phyloP scores from a whole-genome alignment of 345 rosid genomes.

The Psidium guajava region DNA sequence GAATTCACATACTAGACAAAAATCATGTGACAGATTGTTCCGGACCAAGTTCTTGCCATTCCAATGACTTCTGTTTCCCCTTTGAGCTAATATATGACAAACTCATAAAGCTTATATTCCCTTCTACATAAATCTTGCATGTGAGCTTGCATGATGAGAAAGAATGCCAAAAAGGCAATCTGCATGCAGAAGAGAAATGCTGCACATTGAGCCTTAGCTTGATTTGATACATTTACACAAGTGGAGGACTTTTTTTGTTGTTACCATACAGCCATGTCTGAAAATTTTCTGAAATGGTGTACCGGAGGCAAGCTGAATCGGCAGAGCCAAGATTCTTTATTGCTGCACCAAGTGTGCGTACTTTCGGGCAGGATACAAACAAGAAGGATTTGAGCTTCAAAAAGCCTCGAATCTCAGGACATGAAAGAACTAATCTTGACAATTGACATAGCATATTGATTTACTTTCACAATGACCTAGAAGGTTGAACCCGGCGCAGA shows the following conservation, averaged over 20 bases:
- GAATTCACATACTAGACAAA: not conserved
- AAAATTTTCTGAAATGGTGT: not conserved
- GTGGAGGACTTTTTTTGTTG: not conserved
- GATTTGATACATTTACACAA: not conserved
- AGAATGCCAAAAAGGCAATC: not conserved
- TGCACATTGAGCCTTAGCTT: not conserved
- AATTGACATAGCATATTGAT: not conserved
- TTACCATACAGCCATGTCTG: not conserved
- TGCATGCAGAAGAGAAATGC: not conserved
- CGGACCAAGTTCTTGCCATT: not conserved
- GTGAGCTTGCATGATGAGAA: not conserved
- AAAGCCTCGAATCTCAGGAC: not conserved
- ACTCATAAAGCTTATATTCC: not conserved
- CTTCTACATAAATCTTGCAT: not conserved
- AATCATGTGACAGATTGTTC: not conserved
- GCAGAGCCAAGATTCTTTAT: not conserved
- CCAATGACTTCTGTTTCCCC: not conserved
- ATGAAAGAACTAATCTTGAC: not conserved
- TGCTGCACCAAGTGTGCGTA: not conserved
- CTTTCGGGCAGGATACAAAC: not conserved
- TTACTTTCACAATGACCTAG: not conserved
- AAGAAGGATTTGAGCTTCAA: not conserved
- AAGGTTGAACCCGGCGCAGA: constrained; percentile 10
- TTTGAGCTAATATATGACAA: not conserved
- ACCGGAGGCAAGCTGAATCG: not conserved